Conservation (phyloP, 129 eudicot genomes). For the Arctium minus region DNA sequence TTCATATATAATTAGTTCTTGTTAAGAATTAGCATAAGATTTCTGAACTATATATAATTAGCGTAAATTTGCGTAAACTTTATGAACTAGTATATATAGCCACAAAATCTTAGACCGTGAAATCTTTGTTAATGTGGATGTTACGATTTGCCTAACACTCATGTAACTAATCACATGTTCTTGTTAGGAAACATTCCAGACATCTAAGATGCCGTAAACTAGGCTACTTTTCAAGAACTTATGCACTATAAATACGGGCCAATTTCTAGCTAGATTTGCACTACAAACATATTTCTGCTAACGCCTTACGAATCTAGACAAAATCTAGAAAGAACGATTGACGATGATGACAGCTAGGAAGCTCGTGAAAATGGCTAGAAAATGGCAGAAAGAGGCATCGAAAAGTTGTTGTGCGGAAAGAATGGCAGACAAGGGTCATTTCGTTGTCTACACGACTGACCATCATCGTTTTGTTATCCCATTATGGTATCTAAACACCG, state of each 20-base stretch:
- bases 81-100: neutral
- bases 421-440: conserved; percentile 45
- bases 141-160: conserved; percentile 27
- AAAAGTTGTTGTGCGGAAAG: conserved; percentile 8
- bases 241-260: neutral
- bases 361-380: conserved; percentile 47
- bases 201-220: conserved; percentile 13
- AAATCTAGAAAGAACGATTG: neutral
- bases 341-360: conserved; percentile 25
- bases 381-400: conserved; percentile 39
- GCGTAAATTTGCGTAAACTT: neutral
- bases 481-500: conserved; percentile 34
- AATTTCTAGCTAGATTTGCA: neutral
- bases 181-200: conserved; percentile 29
- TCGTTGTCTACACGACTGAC: conserved; percentile 48
- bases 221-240: conserved; percentile 1
- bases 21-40: too few species aligned
- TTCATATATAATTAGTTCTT: too few species aligned
- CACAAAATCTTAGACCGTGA: conserved; percentile 2
- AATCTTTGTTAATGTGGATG: conserved; percentile 8
- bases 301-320: neutral
- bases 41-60: too few species aligned
- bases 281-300: neutral
- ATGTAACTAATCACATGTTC: conserved; percentile 33
- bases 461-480: conserved; percentile 43